These are phyloP conservation scores for Acanthamoeba sp. DNA, from an alignment of 208 protist species.

Conservation along the genomic window DNA sequence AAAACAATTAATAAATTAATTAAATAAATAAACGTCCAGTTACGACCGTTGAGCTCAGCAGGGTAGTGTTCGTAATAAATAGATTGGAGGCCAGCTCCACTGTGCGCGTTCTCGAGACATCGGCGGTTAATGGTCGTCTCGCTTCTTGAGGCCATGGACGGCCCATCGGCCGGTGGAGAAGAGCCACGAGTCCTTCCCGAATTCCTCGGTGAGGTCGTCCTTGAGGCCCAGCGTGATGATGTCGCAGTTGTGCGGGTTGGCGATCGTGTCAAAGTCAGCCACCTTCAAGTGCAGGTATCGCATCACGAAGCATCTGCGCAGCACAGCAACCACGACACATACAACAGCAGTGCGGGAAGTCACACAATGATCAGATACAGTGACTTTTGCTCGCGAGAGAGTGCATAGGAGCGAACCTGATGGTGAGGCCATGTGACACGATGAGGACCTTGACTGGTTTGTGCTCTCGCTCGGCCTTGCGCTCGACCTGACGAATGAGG, in stretches of 20 bases:
- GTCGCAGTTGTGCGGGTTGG: constrained; percentile 48
- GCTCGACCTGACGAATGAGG: constrained; percentile 34
- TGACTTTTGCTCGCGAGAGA: neutral
- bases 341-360: too few species aligned
- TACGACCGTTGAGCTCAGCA: too few species aligned
- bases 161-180: constrained; percentile 60
- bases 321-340: neutral
- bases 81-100: too few species aligned
- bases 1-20: too few species aligned
- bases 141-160: constrained; percentile 50
- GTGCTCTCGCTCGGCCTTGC: constrained; percentile 44
- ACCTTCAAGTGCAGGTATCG: constrained; percentile 41
- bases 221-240: constrained; percentile 53
- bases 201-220: constrained; percentile 20
- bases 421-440: constrained; percentile 57
- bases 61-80: too few species aligned
- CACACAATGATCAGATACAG: too few species aligned
- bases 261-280: constrained; percentile 52
- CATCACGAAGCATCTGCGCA: constrained; percentile 33
- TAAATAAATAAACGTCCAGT: too few species aligned
- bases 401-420: neutral
- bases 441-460: constrained; percentile 39
- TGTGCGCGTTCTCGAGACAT: too few species aligned
- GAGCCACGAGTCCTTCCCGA: constrained; percentile 56
- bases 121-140: neutral